Evolutionary conservation across 139 green algal genomes (phyloP), one percentile per base, ranked within the genome.

Genomic region (Micractinium conductrix): DNA sequence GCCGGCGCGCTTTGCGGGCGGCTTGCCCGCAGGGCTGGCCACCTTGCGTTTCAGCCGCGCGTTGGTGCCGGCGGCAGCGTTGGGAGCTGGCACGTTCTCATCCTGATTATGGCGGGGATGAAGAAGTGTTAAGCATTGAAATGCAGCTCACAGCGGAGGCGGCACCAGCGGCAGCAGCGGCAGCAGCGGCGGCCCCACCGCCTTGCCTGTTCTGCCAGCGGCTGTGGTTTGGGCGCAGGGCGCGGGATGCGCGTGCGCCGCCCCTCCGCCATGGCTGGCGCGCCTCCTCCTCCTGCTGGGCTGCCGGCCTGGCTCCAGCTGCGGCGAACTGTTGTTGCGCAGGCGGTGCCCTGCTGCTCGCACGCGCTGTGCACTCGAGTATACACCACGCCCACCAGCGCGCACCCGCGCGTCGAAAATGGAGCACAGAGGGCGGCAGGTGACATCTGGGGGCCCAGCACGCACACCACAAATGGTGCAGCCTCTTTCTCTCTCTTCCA

Each of bases 221-320:
- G 80, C 48, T 69, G 28, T 48, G 67, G 38, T 50, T 70, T 79
- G n/a, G 53, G n/a, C 43, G 30, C 67, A 3, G 80, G 80, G 6
- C 80, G 33, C 24, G 80, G 80, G 28, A 85, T 85, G 43, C 80
- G 65, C 19, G 80, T 85, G n/a, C 80, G 67, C 28, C 80, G 80
- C 38, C 43, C 58, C 68, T 85, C 80, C 37, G 63, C 30, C 63
- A 73, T 83, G 30, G 74, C 37, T 81, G 71, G 24, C 33, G n/a
- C n/a, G 4, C 12, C 33, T 28, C 24, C 2, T 2, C 26, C 58
- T 37, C 26, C 10, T 44, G 8, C 30, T 38, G 10, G 9, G 37
- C 14, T 42, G 35, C 65, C 65, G 65, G 43, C 65, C 65, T 40
- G 33, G 9, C 33, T 16, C 65, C 65, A 72, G 65, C 65, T 72